Evolutionary conservation across 495 filamentous ascomycete genomes (phyloP).

Genomic region (Aspergillus incahuasiensis): DNA sequence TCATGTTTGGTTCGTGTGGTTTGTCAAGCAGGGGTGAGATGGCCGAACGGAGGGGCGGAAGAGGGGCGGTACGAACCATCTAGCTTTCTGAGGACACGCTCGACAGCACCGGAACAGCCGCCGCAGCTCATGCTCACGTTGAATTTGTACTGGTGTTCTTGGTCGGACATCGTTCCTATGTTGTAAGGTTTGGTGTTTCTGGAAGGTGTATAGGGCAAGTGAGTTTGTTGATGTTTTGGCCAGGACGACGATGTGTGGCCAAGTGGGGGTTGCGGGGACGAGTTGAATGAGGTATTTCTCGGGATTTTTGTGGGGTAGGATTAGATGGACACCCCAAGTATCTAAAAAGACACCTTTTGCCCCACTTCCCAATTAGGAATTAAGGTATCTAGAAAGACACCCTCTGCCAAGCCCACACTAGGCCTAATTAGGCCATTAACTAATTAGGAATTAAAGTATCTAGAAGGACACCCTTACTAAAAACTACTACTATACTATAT

Average conservation of each 20-base stretch:
- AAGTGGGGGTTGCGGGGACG: neutral
- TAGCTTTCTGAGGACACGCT: slow-evolving; percentile 90
- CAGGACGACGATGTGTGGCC: neutral
- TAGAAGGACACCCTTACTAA: too few species aligned
- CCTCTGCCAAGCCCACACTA: too few species aligned
- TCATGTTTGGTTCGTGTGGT: neutral
- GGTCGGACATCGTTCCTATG: slow-evolving; percentile 38
- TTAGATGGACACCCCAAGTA: too few species aligned
- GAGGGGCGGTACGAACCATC: slow-evolving; percentile 57
- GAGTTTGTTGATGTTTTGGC: neutral
- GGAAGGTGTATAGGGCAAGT: neutral
- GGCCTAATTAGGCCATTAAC: too few species aligned
- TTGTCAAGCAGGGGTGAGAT: neutral
- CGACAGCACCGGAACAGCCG: slow-evolving; percentile 69
- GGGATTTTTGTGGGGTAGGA: too few species aligned
- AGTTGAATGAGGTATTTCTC: too few species aligned
- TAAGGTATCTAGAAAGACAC: too few species aligned
- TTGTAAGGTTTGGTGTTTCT: neutral
- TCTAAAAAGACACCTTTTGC: too few species aligned
- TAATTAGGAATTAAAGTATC: too few species aligned
- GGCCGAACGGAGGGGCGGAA: neutral
- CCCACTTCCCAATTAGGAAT: too few species aligned
- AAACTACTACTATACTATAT: too few species aligned
- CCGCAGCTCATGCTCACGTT: slow-evolving; percentile 65
- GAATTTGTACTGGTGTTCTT: slow-evolving; percentile 65